Evolutionary conservation across 306 rosid genomes (phyloP).

Genomic region (Gastrolobium bilobum): DNA sequence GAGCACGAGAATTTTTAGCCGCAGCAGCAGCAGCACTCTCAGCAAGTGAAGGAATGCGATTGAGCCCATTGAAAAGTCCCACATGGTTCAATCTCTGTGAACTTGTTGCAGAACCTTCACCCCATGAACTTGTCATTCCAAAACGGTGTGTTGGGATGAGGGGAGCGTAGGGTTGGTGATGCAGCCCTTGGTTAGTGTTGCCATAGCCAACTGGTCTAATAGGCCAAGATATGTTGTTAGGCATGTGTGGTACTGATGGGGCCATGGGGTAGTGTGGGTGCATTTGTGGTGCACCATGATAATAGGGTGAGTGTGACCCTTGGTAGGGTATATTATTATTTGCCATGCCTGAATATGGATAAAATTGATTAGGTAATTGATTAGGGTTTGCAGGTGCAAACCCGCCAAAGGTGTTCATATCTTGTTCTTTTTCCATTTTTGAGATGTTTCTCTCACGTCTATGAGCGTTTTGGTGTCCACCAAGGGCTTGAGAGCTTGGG

Average conservation of each 20-base stretch:
- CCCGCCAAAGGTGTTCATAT: no score
- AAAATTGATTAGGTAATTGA: neutral
- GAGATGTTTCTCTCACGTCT: constrained; percentile 59
- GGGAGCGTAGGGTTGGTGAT: neutral
- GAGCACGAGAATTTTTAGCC: no score
- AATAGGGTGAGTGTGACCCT: neutral
- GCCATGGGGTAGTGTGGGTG: no score
- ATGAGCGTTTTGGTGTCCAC: constrained; percentile 88
- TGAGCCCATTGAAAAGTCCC: neutral
- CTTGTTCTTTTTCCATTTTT: neutral
- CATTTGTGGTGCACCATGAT: neutral
- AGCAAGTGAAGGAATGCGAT: neutral
- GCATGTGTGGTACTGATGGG: neutral
- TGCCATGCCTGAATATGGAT: neutral
- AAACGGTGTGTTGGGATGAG: no score
- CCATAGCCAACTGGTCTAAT: neutral
- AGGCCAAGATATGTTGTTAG: neutral
- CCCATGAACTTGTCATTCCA: constrained; percentile 6
- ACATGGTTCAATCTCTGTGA: neutral
- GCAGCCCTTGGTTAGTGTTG: no score
- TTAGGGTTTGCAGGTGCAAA: neutral
- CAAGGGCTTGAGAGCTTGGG: constrained; percentile 69
- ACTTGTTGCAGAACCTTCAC: neutral
- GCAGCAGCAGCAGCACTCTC: neutral
- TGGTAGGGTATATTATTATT: neutral